Percentiles rank a stretch among this genome's conserved stretches.
These are phyloP conservation scores for Sporothrix protearum DNA, from an alignment of 2,329 filamentous ascomycete species.

Conservation along the genomic window DNA sequence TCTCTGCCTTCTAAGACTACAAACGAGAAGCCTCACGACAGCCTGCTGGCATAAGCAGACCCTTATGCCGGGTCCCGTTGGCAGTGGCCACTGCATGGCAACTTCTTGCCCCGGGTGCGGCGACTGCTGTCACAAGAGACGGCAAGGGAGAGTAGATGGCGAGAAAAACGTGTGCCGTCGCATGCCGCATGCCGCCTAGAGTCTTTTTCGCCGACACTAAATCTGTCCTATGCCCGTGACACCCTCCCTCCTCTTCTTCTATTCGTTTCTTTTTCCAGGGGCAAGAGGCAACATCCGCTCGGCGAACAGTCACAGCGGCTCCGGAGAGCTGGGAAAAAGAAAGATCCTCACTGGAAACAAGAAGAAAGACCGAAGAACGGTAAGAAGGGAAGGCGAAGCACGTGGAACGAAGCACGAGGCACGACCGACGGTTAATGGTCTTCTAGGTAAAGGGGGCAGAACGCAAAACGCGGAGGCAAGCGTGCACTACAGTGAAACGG, in stretches of 20 bases:
- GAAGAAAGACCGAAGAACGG: background rate
- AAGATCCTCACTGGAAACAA: background rate
- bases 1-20: background rate
- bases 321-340: background rate
- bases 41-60: background rate
- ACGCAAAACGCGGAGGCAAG: background rate
- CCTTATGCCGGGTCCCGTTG: background rate
- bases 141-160: background rate
- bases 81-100: background rate
- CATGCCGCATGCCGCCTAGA: background rate
- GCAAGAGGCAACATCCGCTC: slow-evolving; percentile 7
- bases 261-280: slow-evolving; percentile 1
- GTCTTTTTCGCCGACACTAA: background rate
- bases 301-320: background rate
- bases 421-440: background rate
- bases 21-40: background rate
- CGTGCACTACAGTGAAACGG: background rate
- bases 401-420: background rate
- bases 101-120: background rate
- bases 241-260: background rate
- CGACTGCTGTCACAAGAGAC: background rate
- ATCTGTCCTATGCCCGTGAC: background rate
- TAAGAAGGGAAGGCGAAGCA: background rate
- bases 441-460: background rate
- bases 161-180: background rate